Evolutionary conservation across 2,329 filamentous ascomycete genomes (phyloP), one percentile per base, ranked within the genome.

Genomic region (Aspergillus udagawae): DNA sequence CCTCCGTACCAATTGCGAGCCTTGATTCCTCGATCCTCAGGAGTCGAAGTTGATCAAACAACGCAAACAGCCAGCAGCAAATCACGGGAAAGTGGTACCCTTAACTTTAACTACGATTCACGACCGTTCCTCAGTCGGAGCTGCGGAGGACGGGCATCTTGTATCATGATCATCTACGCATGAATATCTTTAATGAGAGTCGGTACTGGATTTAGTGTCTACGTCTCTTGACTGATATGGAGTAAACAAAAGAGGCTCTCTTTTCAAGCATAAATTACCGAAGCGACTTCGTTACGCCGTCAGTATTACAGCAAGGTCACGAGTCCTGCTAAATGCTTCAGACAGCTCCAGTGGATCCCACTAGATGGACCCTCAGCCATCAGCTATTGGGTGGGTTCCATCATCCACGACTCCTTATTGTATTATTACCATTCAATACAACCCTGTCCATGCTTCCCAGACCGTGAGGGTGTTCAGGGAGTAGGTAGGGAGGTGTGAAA

Each of bases 121-220:
- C 25, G 41, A 45, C 41, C 44, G 59, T 61, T 63, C 59, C 57
- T 56, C 55, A 57, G 61, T 59, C 54, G 55, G 27, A 42, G 42
- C 27, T 32, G 47, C 48, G 21, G 54, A 47, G 32, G 54, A 41
- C 38, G 56, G 56, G 53, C 32, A 27, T 51, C 38, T 51, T 53
- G 38, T 9, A 20, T 58, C 62, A 62, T 56, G 61, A 64, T 60
- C 63, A 63, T 64, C 45, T 54, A 48, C 52, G 51, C 23, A 21
- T 45, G 47, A 23, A 48, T 12, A 47, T 49, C 27, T 28, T 53
- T 27, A 10, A 27, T 29, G 29, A 32, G 27, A 35, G 14, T 35
- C 5, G 4, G 4, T 14, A 35, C 32, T 35, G 12, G 1, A 32
- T 35, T 32, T 4, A 35, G 32, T 35, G 12, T 5, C 12, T 5